phyloP scores from a whole-genome alignment of 495 filamentous ascomycete species.

The Penicillium coprophilum region DNA sequence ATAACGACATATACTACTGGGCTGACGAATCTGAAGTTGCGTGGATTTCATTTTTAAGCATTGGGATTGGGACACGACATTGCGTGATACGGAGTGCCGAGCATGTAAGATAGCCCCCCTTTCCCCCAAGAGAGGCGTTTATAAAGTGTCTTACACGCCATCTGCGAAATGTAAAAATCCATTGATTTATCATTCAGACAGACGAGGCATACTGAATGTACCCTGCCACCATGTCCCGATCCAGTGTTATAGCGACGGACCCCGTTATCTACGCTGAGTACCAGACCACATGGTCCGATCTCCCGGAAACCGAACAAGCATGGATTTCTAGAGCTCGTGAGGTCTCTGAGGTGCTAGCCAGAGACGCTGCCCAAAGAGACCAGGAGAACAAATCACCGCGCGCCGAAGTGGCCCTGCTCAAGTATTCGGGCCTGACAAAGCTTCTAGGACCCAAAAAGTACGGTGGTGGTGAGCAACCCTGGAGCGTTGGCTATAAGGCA shows the following conservation, averaged over 20 bases:
- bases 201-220: background rate
- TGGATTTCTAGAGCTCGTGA: constrained; percentile 55
- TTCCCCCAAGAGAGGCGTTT: background rate
- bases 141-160: background rate
- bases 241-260: constrained; percentile 39
- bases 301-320: constrained; percentile 42
- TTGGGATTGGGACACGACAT: background rate
- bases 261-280: constrained; percentile 52
- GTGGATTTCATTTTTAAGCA: background rate
- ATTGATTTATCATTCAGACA: background rate
- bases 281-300: constrained; percentile 44
- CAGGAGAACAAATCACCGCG: constrained; percentile 56
- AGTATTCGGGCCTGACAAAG: constrained; percentile 56
- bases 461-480: constrained; percentile 57
- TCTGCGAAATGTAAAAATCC: background rate
- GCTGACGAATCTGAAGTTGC: background rate
- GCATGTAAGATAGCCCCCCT: background rate
- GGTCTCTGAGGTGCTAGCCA: constrained; percentile 51
- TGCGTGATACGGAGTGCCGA: constrained; percentile 3
- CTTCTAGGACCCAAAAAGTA: constrained; percentile 54
- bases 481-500: constrained; percentile 55
- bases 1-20: constrained; percentile 3
- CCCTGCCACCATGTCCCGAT: constrained; percentile 18
- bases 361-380: constrained; percentile 53
- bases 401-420: constrained; percentile 57